These are phyloP conservation scores for Alnus glutinosa DNA, from an alignment of 306 rosid species.

Conservation along the genomic window DNA sequence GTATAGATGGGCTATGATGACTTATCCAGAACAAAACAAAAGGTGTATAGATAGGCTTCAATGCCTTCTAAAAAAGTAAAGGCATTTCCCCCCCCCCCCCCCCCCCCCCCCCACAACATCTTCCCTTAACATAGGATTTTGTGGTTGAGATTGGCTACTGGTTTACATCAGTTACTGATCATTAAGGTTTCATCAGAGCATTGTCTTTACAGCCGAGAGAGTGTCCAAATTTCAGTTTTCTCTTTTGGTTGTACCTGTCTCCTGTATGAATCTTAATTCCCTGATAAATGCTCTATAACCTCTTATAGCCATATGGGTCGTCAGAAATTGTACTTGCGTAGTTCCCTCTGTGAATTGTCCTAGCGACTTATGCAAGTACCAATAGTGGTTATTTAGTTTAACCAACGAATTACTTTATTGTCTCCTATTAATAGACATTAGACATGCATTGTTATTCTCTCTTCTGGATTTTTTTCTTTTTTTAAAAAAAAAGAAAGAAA, in stretches of 20 bases:
- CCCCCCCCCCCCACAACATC: background rate
- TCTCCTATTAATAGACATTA: background rate
- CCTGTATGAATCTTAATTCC: too few relatives aligned
- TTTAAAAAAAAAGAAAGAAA: too few relatives aligned
- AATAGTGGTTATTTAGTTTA: too few relatives aligned
- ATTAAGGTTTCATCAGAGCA: background rate
- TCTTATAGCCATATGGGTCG: background rate
- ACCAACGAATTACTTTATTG: too few relatives aligned
- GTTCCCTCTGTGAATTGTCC: too few relatives aligned
- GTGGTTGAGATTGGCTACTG: background rate
- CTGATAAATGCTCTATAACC: background rate
- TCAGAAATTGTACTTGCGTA: too few relatives aligned
- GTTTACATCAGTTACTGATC: background rate
- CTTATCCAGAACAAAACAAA: background rate
- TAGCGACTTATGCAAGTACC: too few relatives aligned
- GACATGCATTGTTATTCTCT: background rate
- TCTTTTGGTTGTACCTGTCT: background rate
- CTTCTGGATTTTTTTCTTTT: background rate
- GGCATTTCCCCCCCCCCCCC: constrained; percentile 14
- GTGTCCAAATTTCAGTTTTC: background rate
- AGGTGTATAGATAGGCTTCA: constrained; percentile 31
- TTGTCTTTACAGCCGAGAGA: background rate
- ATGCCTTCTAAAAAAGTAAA: constrained; percentile 28
- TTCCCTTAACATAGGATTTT: background rate
- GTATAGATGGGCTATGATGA: constrained; percentile 31